These are phyloP conservation scores for Populus euphratica DNA, from an alignment of 345 rosid genomes.

Conservation along the genomic window DNA sequence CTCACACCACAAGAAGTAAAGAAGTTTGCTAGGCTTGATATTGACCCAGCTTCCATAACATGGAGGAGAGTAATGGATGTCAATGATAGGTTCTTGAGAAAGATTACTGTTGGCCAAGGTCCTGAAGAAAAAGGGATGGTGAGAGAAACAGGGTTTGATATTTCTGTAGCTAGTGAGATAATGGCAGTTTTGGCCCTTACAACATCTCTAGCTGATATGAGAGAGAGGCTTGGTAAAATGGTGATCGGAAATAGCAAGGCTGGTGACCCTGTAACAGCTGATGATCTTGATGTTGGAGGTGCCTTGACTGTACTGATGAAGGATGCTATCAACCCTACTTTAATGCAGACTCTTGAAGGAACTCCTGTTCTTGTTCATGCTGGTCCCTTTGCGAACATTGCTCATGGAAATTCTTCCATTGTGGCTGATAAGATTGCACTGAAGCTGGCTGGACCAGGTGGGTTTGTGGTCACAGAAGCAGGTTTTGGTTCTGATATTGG, in stretches of 20 bases:
- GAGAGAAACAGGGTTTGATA: slow-evolving; percentile 95
- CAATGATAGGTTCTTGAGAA: slow-evolving; percentile 91
- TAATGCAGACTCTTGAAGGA: slow-evolving; percentile 99
- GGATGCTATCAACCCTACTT: slow-evolving; percentile 91
- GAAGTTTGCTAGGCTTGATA: slow-evolving; percentile 87
- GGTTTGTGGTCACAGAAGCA: slow-evolving; percentile 96
- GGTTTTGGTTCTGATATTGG: slow-evolving; percentile 99
- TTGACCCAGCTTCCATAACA: slow-evolving; percentile 76
- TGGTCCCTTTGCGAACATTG: slow-evolving; percentile 98
- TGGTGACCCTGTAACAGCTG: slow-evolving; percentile 93
- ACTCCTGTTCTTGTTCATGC: slow-evolving; percentile 98
- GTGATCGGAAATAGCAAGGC: slow-evolving; percentile 91
- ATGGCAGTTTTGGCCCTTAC: slow-evolving; percentile 99
- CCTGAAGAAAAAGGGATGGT: slow-evolving; percentile 97
- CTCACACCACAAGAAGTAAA: slow-evolving; percentile 75
- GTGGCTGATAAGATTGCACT: slow-evolving; percentile 96
- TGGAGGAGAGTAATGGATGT: slow-evolving; percentile 99
- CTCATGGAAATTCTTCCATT: slow-evolving; percentile 96
- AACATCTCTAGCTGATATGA: slow-evolving; percentile 90
- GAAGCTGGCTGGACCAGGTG: slow-evolving; percentile 93
- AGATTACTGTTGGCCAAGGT: slow-evolving; percentile 85
- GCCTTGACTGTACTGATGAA: slow-evolving; percentile 96
- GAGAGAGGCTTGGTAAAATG: slow-evolving; percentile 97
- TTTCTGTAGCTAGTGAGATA: slow-evolving; percentile 97
- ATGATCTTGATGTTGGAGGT: slow-evolving; percentile 98